Evolutionary conservation across 306 rosid species (phyloP), one percentile per base, ranked within the genome.

Genomic region (Hippophae rhamnoides): DNA sequence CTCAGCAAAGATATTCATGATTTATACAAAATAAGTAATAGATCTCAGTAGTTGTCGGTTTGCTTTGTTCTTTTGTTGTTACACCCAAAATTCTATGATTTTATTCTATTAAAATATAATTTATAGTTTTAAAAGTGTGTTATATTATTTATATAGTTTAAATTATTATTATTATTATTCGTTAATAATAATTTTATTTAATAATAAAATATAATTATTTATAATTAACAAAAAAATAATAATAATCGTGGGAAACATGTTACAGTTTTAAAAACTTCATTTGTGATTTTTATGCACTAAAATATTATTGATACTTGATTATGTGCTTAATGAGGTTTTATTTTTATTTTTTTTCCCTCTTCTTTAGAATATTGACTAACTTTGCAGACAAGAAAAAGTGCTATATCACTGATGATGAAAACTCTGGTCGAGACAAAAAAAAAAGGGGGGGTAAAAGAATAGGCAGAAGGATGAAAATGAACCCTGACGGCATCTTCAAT

Each of bases 371-470:
- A 84, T 52, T 71, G 73, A 14, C 77, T 72, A 74, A 68, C 64
- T 50, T 18, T 68, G 80, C 84, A 73, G 95, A 86, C 88, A 81
- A 63, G 75, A 82, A 72, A 69, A 65, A 69, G 60, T 23, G 18
- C 61, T 27, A 8, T 52, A 63, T 42, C 73, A 63, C 54, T 6
- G 69, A 47, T 26, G 52, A 76, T 69, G 60, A 68, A 78, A 75
- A 74, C 73, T 75, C 73, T 71, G 65, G 47, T 68, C 13, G 31
- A 43, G 68, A 62, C 6, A 14, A 44, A 9, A 51, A 60, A 60
- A 71, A 50, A 60, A 10, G 9, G 2, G 10, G 10, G 59, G 10
- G 52, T 57, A 31, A 61, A 18, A 14, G 9, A 8, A n/a, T 47
- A 44, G 56, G 52, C 18, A 62, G 42, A 13, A 6, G 10, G 42